These are phyloP conservation scores for Tardiomyces blankii DNA, from an alignment of 1,139 yeast species.

Conservation along the genomic window DNA sequence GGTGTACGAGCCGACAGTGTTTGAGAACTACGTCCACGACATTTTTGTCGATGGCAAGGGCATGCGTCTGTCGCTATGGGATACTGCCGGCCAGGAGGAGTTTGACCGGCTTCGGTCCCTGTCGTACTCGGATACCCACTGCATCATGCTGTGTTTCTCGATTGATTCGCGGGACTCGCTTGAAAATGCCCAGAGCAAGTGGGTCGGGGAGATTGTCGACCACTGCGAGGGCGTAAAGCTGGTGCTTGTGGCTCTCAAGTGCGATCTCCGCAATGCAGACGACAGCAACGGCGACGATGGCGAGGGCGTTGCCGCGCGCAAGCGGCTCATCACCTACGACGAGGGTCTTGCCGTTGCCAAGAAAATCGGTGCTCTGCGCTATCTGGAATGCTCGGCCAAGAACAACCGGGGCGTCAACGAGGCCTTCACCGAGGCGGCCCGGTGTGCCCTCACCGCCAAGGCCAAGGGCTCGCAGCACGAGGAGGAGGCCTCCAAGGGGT, in stretches of 20 bases:
- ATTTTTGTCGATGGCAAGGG: constrained; percentile 92
- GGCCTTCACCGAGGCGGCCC: constrained; percentile 93
- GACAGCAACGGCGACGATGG: constrained; percentile 23
- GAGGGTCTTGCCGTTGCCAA: constrained; percentile 84
- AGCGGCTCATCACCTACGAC: constrained; percentile 52
- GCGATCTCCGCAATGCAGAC: constrained; percentile 62
- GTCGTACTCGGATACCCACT: constrained; percentile 90
- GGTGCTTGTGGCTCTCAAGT: constrained; percentile 86
- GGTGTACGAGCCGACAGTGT: constrained; percentile 96
- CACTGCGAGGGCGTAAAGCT: constrained; percentile 95
- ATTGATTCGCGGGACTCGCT: constrained; percentile 91
- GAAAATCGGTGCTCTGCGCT: constrained; percentile 36
- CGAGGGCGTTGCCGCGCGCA: constrained; percentile 25
- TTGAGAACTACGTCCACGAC: constrained; percentile 95
- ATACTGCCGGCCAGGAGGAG: constrained; percentile 98
- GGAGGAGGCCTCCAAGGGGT: constrained; percentile 17
- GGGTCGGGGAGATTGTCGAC: constrained; percentile 96
- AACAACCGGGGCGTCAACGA: constrained; percentile 92
- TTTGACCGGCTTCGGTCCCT: constrained; percentile 85
- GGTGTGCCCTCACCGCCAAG: constrained; percentile 87
- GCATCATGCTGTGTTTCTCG: constrained; percentile 91
- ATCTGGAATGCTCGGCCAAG: constrained; percentile 89
- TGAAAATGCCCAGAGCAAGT: constrained; percentile 86
- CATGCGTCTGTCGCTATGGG: constrained; percentile 91
- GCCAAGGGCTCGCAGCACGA: constrained; percentile 54